Base-by-base conservation (phyloP, 2,329 filamentous ascomycete genomes). In the Ceratocystis cubensis region DNA sequence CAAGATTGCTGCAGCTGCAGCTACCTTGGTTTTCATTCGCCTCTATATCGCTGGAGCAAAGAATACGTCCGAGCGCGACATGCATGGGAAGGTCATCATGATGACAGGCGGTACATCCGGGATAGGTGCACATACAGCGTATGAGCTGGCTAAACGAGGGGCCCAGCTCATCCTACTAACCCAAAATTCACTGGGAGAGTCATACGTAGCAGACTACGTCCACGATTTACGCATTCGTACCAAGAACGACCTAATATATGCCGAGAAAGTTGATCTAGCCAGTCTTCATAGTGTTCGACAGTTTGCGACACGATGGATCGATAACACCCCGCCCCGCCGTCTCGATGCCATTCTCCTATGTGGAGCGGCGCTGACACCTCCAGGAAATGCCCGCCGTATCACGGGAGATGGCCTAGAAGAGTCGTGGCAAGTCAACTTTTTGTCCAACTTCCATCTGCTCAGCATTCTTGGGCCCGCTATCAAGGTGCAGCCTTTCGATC, bases 281-380 rank as follows among this genome's bases (percentile, higher is more conserved):
- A 93, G 88, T 17, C 80, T 99, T n/a, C 85, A 96, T 75, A 95
- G 89, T 75, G 87, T 99, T 71, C 88, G 94, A 48, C 82, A 87
- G 69, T 99, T 99, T 74, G 94, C 94, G 13, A 99, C 94, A 0
- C 93, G 91, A 78, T 99, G 95, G 93, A 91, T 99, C 70, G 93
- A 99, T 75, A 97, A 96, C 75, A 84, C 89, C 25, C 93, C 94
- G 2, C 90, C 92, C 7, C 82, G 95, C 66, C 82, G 95, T 61
- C 79, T 99, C 5, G 94, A 99, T 75, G 92, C 93, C 85, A 79
- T 99, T 61, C 83, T 99, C 22, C 81, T 99, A 20, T 96, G 91
- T 75, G 94, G 88, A 8, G 88, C 88, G 57, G 88, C 87, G 0
- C 78, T 91, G 70, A 89, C 88, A 3, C 87, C 90, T 1, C 82